Percentiles rank a stretch among this genome's conserved stretches.
phyloP scores from a whole-genome alignment of 208 protist species.

The Sergeia podlipaevii region DNA sequence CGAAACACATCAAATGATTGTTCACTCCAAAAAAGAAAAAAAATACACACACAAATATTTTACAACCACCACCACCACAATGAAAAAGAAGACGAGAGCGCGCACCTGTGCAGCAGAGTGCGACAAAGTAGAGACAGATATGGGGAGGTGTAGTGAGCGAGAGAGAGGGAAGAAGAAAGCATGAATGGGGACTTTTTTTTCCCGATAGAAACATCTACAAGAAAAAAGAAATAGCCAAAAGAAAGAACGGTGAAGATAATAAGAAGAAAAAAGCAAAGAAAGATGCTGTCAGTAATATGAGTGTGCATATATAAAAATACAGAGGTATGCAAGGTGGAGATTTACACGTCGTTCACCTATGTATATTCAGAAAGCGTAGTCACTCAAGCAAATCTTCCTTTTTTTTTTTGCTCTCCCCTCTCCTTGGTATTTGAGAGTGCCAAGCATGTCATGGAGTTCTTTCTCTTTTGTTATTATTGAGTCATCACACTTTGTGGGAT shows the following conservation, averaged over 20 bases:
- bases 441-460: no score
- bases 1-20: not conserved
- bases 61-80: no score
- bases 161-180: no score
- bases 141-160: not conserved
- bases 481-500: no score
- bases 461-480: no score
- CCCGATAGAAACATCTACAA: no score
- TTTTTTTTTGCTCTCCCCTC: not conserved
- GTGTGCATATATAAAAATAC: slow-evolving; percentile 2
- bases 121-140: not conserved
- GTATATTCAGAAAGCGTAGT: no score
- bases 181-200: no score
- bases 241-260: no score
- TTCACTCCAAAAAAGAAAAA: not conserved
- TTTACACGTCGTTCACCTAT: no score
- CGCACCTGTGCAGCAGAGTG: not conserved
- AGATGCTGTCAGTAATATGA: not conserved
- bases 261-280: not conserved
- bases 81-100: no score
- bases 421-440: not conserved
- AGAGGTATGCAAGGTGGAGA: not conserved
- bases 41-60: not conserved
- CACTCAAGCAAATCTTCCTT: not conserved
- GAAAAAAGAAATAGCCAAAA: no score